Evolutionary conservation across 495 filamentous ascomycete species (phyloP).

Genomic region (Hypoxylon trugodes): DNA sequence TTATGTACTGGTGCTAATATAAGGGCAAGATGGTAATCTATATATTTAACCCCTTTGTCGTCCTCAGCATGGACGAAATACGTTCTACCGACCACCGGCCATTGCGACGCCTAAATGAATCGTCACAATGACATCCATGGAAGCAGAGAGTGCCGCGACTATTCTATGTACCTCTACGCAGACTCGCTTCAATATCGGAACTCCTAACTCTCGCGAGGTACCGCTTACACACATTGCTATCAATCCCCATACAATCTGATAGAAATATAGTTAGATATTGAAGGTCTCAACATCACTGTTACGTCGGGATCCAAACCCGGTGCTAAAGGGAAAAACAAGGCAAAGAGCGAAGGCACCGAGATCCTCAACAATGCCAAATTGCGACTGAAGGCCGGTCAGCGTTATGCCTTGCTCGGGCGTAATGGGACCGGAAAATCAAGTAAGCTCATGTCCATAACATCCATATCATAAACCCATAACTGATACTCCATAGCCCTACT

Average conservation of each 20-base stretch:
- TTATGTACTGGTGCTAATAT: neutral
- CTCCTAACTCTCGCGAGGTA: slow-evolving; percentile 62
- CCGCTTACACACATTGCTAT: neutral
- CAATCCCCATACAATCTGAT: neutral
- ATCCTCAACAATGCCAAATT: slow-evolving; percentile 73
- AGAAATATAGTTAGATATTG: slow-evolving; percentile 66
- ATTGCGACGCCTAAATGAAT: neutral
- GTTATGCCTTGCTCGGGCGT: slow-evolving; percentile 77
- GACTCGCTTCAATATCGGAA: slow-evolving; percentile 65
- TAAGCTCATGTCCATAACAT: slow-evolving; percentile 45
- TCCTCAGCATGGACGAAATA: no score
- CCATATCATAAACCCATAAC: neutral
- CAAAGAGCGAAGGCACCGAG: slow-evolving; percentile 65
- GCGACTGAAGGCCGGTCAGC: slow-evolving; percentile 71
- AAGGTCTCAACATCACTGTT: slow-evolving; percentile 70
- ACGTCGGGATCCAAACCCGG: slow-evolving; percentile 49
- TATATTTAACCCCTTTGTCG: neutral
- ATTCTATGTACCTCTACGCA: slow-evolving; percentile 65
- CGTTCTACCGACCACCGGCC: neutral
- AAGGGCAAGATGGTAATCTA: neutral
- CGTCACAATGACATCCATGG: slow-evolving; percentile 53
- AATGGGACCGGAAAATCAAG: slow-evolving; percentile 87
- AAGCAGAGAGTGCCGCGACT: slow-evolving; percentile 55
- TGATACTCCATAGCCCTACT: slow-evolving; percentile 64
- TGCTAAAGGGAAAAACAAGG: slow-evolving; percentile 58